These are phyloP conservation scores for Globisporangium solare DNA, from an alignment of 352 stramenopile genomes.

Conservation along the genomic window DNA sequence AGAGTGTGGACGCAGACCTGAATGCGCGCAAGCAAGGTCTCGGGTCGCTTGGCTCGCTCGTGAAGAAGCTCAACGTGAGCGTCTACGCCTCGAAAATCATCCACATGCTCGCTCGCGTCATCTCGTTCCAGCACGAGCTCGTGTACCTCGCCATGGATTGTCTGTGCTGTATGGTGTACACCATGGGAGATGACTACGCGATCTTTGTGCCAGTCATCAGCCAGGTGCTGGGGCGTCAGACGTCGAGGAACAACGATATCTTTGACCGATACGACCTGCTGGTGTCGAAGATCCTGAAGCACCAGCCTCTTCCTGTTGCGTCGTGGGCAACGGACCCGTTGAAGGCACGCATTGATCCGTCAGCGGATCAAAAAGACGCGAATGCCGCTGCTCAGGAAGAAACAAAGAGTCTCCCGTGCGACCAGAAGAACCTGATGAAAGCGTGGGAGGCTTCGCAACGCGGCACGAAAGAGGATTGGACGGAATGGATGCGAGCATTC, in stretches of 20 bases:
- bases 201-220: slow-evolving; percentile 87
- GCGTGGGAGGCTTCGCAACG: slow-evolving; percentile 83
- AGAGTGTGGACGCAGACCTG: slow-evolving; percentile 70
- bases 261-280: slow-evolving; percentile 86
- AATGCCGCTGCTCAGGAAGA: slow-evolving; percentile 42
- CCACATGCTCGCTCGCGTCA: slow-evolving; percentile 83
- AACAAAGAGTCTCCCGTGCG: slow-evolving; percentile 71
- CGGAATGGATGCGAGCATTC: slow-evolving; percentile 98
- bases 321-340: slow-evolving; percentile 77
- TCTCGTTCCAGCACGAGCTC: slow-evolving; percentile 74
- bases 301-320: slow-evolving; percentile 75
- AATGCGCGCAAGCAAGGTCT: slow-evolving; percentile 79
- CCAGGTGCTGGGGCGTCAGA: slow-evolving; percentile 69
- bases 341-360: slow-evolving; percentile 38
- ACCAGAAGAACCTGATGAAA: slow-evolving; percentile 83
- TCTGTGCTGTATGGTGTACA: slow-evolving; percentile 87
- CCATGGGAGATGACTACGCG: slow-evolving; percentile 85
- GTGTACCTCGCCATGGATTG: slow-evolving; percentile 87
- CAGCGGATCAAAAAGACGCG: slow-evolving; percentile 31
- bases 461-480: slow-evolving; percentile 94
- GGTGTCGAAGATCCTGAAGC: slow-evolving; percentile 86
- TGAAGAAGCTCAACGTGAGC: slow-evolving; percentile 88
- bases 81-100: slow-evolving; percentile 89
- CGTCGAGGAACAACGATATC: slow-evolving; percentile 71
- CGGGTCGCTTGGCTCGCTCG: slow-evolving; percentile 73